phyloP scores from a whole-genome alignment of 2,329 filamentous ascomycete genomes.

The Paraphaeosphaeria minitans region DNA sequence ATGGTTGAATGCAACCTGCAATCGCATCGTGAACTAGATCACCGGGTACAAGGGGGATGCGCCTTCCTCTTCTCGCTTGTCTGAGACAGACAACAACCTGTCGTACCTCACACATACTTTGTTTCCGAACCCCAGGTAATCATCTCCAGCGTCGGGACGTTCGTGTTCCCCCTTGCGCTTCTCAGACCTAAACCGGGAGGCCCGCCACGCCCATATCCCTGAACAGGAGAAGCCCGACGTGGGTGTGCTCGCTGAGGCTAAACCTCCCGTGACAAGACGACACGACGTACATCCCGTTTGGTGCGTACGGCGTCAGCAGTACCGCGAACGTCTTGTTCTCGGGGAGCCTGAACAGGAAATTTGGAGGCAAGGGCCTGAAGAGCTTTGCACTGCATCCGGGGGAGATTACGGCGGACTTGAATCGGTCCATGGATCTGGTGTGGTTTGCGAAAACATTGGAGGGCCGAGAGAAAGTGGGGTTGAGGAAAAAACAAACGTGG shows the following conservation, averaged over 20 bases:
- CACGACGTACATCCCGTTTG: slow-evolving; percentile 10
- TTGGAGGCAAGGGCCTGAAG: slow-evolving; percentile 9
- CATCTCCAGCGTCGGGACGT: slow-evolving; percentile 12
- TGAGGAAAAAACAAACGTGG: slow-evolving; percentile 28
- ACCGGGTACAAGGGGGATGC: no score
- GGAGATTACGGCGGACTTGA: slow-evolving; percentile 13
- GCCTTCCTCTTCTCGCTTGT: no score
- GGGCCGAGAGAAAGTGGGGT: background rate
- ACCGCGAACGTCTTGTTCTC: slow-evolving; percentile 20
- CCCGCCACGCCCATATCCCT: background rate
- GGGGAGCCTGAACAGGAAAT: slow-evolving; percentile 6
- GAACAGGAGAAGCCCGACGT: slow-evolving; percentile 3
- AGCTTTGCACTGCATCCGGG: slow-evolving; percentile 18
- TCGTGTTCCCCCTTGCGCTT: slow-evolving; percentile 7
- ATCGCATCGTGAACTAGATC: background rate
- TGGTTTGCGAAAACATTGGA: slow-evolving; percentile 1
- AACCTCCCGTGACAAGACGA: background rate
- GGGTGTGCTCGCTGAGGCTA: background rate
- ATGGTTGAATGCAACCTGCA: no score
- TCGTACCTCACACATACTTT: no score
- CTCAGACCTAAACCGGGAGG: slow-evolving; percentile 6
- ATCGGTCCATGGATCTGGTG: background rate
- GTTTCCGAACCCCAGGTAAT: background rate
- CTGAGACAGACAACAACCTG: no score
- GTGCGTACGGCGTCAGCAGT: slow-evolving; percentile 20